phyloP scores from a whole-genome alignment of 768 basidiomycete species.

The Tremella mesenterica region DNA sequence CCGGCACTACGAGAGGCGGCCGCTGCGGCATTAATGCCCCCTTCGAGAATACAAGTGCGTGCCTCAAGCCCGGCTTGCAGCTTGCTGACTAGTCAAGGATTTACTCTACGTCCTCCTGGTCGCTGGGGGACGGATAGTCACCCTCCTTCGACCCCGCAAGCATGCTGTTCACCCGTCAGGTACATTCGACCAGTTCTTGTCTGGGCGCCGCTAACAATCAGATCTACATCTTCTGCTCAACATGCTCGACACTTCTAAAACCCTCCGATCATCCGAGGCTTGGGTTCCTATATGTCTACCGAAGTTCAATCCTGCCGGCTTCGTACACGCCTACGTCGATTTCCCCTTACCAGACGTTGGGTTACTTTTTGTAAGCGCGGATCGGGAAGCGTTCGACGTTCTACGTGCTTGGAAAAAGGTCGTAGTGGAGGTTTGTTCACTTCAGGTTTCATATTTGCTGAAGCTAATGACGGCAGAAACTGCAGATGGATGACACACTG shows the following conservation, averaged over 20 bases:
- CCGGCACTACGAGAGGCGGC: conserved; percentile 59
- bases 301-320: conserved; percentile 79
- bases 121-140: conserved; percentile 66
- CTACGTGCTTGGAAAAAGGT: conserved; percentile 66
- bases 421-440: conserved; percentile 53
- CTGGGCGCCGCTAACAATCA: conserved; percentile 26
- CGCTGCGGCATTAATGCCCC: conserved; percentile 73
- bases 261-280: conserved; percentile 63
- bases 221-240: conserved; percentile 91
- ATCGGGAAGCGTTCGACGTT: conserved; percentile 70
- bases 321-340: conserved; percentile 78
- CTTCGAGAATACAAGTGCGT: conserved; percentile 66
- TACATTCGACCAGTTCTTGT: conserved; percentile 25
- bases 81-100: conserved; percentile 51
- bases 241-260: conserved; percentile 75
- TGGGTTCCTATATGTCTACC: conserved; percentile 96
- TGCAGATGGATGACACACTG: conserved; percentile 56
- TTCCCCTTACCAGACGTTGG: conserved; percentile 49
- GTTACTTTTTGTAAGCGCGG: conserved; percentile 70
- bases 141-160: conserved; percentile 77
- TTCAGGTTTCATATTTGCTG: background rate
- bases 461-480: conserved; percentile 49
- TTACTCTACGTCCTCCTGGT: conserved; percentile 85
- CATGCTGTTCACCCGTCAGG: conserved; percentile 93
- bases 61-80: background rate